A percentile compares a stretch with the other conserved stretches of the same genome.
Conservation (phyloP, 1,139 yeast genomes). For the Magnusiomyces ingens region DNA sequence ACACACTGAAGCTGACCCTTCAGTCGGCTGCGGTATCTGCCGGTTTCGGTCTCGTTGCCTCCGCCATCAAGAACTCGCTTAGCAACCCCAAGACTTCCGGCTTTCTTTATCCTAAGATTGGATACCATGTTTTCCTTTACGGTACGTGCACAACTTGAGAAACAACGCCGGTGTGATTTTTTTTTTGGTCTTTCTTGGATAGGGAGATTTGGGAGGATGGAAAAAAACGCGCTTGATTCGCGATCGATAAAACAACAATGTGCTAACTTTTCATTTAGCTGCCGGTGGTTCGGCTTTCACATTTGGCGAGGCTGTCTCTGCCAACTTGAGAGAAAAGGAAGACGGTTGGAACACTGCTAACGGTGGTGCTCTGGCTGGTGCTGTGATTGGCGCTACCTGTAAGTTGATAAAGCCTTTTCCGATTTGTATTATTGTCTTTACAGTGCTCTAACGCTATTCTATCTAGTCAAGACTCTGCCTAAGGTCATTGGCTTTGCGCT, state of each 20-base stretch:
- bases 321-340: constrained; percentile 40
- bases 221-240: background rate
- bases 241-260: background rate
- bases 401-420: constrained; percentile 13
- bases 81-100: constrained; percentile 22
- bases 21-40: constrained; percentile 38
- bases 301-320: constrained; percentile 35
- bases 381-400: constrained; percentile 36
- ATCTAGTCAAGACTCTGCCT: constrained; percentile 36
- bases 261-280: constrained; percentile 19
- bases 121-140: constrained; percentile 18
- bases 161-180: background rate
- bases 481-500: constrained; percentile 42
- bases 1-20: constrained; percentile 40
- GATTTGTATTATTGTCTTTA: background rate
- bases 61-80: constrained; percentile 37
- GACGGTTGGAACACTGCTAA: constrained; percentile 42
- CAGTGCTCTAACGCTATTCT: constrained; percentile 15
- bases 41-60: constrained; percentile 36
- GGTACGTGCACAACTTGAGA: constrained; percentile 11
- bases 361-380: constrained; percentile 48
- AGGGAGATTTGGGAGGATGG: background rate
- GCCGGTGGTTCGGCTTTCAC: constrained; percentile 38
- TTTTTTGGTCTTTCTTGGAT: background rate
- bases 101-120: constrained; percentile 18